Percentiles rank a stretch among this genome's conserved stretches.
phyloP scores from a whole-genome alignment of 2,329 filamentous ascomycete species.

The Verticillium dahliae region DNA sequence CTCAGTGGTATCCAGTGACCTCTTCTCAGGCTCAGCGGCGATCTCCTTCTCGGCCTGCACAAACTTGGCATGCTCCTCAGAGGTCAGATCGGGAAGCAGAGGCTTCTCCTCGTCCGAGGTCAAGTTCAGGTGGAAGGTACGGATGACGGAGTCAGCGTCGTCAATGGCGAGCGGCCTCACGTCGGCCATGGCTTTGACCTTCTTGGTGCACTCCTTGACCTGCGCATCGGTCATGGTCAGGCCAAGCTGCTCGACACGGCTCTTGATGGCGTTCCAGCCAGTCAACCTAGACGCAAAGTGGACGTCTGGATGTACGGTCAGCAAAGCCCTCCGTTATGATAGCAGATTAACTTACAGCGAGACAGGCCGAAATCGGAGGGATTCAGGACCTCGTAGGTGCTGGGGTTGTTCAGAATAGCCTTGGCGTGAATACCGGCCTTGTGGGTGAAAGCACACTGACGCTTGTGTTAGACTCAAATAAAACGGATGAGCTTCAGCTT shows the following conservation, averaged over 20 bases:
- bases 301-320: constrained; percentile 47
- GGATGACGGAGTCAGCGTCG: constrained; percentile 85
- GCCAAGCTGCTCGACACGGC: constrained; percentile 75
- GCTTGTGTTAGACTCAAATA: neutral
- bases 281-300: constrained; percentile 79
- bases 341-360: constrained; percentile 25
- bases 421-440: constrained; percentile 84
- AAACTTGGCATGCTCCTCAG: constrained; percentile 13
- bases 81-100: constrained; percentile 10
- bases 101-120: constrained; percentile 12
- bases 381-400: constrained; percentile 83
- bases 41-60: constrained; percentile 13
- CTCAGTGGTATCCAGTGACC: constrained; percentile 10
- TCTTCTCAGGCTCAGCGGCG: constrained; percentile 12
- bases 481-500: neutral
- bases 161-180: constrained; percentile 81
- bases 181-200: constrained; percentile 89
- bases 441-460: constrained; percentile 45
- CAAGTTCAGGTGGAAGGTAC: constrained; percentile 59
- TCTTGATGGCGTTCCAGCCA: constrained; percentile 95
- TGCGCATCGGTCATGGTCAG: constrained; percentile 70
- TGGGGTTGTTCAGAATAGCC: constrained; percentile 74
- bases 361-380: constrained; percentile 79
- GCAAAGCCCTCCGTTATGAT: neutral
- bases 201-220: constrained; percentile 75